Evolutionary conservation across 129 eudicot species (phyloP).

Genomic region (Daucus carota): DH1_v3.0 NC_030382.2:10693001-10693500

Average conservation of each 20-base stretch:
- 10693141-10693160: not conserved
- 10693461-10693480: not conserved
- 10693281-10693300: not conserved
- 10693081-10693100: not conserved
- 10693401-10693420: not conserved
- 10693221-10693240: not conserved
- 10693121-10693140: not conserved
- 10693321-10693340: not conserved
- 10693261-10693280: not conserved
- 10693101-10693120: too few relatives aligned
- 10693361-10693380: not conserved
- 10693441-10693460: not conserved
- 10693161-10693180: not conserved
- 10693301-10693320: not conserved
- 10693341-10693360: not conserved
- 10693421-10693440: not conserved
- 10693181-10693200: not conserved
- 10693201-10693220: not conserved
- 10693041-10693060: not conserved
- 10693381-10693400: too few relatives aligned
- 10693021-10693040: not conserved
- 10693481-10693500: not conserved
- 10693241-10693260: not conserved
- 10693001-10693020: not conserved
- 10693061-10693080: not conserved